Evolutionary conservation across 2,329 filamentous ascomycete genomes (phyloP), one percentile per base, ranked within the genome.

Genomic region (Curvularia lunata): DNA sequence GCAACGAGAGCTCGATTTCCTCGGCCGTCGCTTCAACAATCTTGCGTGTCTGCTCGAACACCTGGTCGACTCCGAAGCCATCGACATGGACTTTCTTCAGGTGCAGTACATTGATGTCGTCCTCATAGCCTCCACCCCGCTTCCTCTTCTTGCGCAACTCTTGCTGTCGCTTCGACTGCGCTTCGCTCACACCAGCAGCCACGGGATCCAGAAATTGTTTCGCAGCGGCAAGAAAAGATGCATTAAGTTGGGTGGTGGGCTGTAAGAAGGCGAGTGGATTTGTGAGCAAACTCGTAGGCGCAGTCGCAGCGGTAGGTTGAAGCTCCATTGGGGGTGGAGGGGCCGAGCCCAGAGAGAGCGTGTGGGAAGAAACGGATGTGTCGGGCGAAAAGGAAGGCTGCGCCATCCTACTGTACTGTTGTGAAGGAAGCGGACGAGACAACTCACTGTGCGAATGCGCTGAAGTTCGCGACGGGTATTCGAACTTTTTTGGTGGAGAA

Each of bases 1-100:
- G 78, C 42, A 82, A 75, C 32, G 75, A 81, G 65, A 72, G 77
- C 67, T 85, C 82, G 3, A 85, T 80, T 69, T 88, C 83, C 18
- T 80, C 76, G 42, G 80, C 80, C 6, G 88, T 78, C 46, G 87
- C 85, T 61, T 90, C 84, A 56, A 98, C 88, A 19, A 98, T 91
- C 68, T 91, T 87, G 71, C 88, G 89, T 8, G 92, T 90, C 79
- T 99, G 95, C 77, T 97, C 91, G 91, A 94, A 99, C 42, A 99
- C 88, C 77, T 98, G 94, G 19, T 88, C 86, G 10, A 91, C 88
- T 68, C 90, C 91, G 67, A 98, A 97, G 0, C 94, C 95, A 56
- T 96, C 87, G 6, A 92, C 82, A 74, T 97, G 91, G 16, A 99
- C 81, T 76, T 91, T 92, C 68, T 90, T 88, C 69, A 97, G 81